These are phyloP conservation scores for Coemansia umbellata DNA, from an alignment of 192 early-diverging fungal species.

Conservation along the genomic window DNA sequence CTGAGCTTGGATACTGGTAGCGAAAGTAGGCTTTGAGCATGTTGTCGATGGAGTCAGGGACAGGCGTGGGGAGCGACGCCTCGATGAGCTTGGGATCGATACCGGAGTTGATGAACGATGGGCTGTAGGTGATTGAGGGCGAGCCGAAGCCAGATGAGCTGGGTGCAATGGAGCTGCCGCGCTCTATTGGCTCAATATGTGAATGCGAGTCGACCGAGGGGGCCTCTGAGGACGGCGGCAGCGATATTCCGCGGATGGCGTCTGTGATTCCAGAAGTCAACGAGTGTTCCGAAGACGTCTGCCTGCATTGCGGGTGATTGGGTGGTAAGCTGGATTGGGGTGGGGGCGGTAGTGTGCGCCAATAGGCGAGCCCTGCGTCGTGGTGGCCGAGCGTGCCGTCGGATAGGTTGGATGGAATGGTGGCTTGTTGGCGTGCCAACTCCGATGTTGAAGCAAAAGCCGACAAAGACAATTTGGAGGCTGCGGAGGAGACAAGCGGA, in stretches of 20 bases:
- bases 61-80: conserved; percentile 23
- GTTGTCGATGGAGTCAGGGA: conserved; percentile 42
- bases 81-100: conserved; percentile 37
- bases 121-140: conserved; percentile 26
- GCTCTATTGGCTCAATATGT: conserved; percentile 13
- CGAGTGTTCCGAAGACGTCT: not conserved
- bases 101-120: conserved; percentile 14
- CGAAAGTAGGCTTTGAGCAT: conserved; percentile 50
- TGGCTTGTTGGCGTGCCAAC: too few species aligned
- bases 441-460: too few species aligned
- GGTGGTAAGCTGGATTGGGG: not conserved
- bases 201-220: not conserved
- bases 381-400: not conserved
- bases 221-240: conserved; percentile 1
- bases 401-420: not conserved
- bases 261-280: conserved; percentile 4
- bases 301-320: not conserved
- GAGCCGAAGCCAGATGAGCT: conserved; percentile 33
- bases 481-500: not conserved
- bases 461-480: too few species aligned
- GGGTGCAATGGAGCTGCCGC: conserved; percentile 26
- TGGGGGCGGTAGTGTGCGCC: conserved; percentile 24
- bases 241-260: conserved; percentile 2
- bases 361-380: too few species aligned
- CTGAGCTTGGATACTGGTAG: conserved; percentile 49